phyloP scores from a whole-genome alignment of 352 stramenopile species.

The Blastocystis sp. region DNA sequence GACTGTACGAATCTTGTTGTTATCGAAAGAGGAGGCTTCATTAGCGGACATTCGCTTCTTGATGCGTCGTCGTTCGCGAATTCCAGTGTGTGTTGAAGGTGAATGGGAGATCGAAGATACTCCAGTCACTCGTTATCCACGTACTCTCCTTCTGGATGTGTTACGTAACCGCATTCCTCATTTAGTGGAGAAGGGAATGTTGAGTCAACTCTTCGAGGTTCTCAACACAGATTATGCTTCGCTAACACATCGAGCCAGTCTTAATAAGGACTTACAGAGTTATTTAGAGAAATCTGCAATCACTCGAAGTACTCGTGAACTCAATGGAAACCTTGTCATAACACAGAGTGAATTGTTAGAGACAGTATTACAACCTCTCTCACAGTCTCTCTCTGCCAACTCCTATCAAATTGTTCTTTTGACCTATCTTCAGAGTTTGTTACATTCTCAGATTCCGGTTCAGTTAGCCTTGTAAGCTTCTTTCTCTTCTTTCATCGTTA shows the following conservation, averaged over 20 bases:
- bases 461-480: neutral
- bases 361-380: constrained; percentile 7
- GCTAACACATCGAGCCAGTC: neutral
- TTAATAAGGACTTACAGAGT: neutral
- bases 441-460: neutral
- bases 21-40: neutral
- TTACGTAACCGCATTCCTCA: neutral
- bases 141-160: constrained; percentile 10
- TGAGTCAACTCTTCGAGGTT: neutral
- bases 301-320: constrained; percentile 14
- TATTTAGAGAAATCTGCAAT: neutral
- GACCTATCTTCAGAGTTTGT: constrained; percentile 25
- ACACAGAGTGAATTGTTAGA: constrained; percentile 33
- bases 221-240: constrained; percentile 30
- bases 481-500: neutral
- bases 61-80: neutral
- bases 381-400: neutral
- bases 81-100: neutral
- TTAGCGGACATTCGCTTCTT: constrained; percentile 37
- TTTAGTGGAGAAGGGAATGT: neutral
- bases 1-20: neutral
- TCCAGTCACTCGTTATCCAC: neutral
- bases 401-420: constrained; percentile 14
- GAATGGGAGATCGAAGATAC: constrained; percentile 3
- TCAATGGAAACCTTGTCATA: constrained; percentile 47